Evolutionary conservation across 352 stramenopile species (phyloP).

Genomic region (Phytopythium kandeliae): DNA sequence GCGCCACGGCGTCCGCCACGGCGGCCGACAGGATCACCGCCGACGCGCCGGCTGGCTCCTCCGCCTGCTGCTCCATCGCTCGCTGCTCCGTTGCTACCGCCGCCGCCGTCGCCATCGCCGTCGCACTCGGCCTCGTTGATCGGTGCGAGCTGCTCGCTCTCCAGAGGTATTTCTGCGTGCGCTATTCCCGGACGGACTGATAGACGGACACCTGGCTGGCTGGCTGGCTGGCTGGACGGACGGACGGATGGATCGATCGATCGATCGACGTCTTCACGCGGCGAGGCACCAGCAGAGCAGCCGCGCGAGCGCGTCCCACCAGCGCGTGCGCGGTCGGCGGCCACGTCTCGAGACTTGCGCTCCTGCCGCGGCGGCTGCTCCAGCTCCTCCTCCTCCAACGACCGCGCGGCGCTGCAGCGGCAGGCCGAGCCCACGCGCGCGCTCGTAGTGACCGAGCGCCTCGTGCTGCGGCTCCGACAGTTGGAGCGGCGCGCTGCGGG

Average conservation of each 20-base stretch:
- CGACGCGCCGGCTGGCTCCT: neutral
- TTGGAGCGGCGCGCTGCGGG: no score
- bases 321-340: neutral
- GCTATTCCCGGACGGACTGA: neutral
- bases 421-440: no score
- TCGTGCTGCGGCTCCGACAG: no score
- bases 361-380: neutral
- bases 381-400: neutral
- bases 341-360: neutral
- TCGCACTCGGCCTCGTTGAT: no score
- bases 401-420: slow-evolving; percentile 12
- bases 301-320: slow-evolving; percentile 20
- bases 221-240: no score
- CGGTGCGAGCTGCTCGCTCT: no score
- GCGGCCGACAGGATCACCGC: slow-evolving; percentile 39
- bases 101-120: neutral
- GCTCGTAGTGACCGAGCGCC: slow-evolving; percentile 1
- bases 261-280: slow-evolving; percentile 4
- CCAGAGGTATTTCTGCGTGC: neutral
- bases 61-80: neutral
- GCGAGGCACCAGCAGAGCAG: slow-evolving; percentile 28
- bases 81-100: neutral
- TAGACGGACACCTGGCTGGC: no score
- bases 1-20: slow-evolving; percentile 30
- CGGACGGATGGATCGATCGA: no score